These are phyloP conservation scores for Dysphania ambrosioides DNA, from an alignment of 148 eudicot genomes.

Conservation along the genomic window DNA sequence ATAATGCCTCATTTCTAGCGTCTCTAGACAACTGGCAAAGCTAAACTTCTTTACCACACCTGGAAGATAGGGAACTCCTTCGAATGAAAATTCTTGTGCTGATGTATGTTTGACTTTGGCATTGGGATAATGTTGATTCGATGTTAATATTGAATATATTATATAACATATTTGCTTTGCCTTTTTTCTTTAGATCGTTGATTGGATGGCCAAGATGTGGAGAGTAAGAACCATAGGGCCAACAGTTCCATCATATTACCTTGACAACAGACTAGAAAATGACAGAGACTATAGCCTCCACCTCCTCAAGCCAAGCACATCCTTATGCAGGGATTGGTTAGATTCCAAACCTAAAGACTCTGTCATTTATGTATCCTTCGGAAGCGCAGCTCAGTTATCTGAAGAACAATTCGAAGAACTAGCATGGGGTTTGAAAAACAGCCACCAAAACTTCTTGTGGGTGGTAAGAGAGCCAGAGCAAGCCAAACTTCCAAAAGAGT, in stretches of 20 bases:
- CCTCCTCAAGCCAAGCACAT: conserved; percentile 32
- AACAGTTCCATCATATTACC: conserved; percentile 53
- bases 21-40: too few species aligned
- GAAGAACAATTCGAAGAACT: conserved; percentile 51
- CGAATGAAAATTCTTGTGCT: too few species aligned
- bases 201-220: conserved; percentile 44
- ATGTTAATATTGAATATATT: background rate
- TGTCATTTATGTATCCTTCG: conserved; percentile 59
- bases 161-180: background rate
- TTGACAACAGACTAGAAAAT: conserved; percentile 43
- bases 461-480: conserved; percentile 43
- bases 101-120: too few species aligned
- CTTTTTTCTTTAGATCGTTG: conserved; percentile 33
- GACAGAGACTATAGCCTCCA: conserved; percentile 49
- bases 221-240: conserved; percentile 53
- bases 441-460: conserved; percentile 49
- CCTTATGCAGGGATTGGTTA: conserved; percentile 45
- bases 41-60: too few species aligned
- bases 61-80: too few species aligned
- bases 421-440: conserved; percentile 35
- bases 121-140: background rate
- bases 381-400: conserved; percentile 38
- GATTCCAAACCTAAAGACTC: conserved; percentile 42
- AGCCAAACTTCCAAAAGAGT: conserved; percentile 35
- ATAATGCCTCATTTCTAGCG: too few species aligned